A percentile compares a stretch with the other conserved stretches of the same genome.
These are phyloP conservation scores for Quaeritorhiza haematococci DNA, from an alignment of 371 early-diverging fungal species.

Conservation along the genomic window DNA sequence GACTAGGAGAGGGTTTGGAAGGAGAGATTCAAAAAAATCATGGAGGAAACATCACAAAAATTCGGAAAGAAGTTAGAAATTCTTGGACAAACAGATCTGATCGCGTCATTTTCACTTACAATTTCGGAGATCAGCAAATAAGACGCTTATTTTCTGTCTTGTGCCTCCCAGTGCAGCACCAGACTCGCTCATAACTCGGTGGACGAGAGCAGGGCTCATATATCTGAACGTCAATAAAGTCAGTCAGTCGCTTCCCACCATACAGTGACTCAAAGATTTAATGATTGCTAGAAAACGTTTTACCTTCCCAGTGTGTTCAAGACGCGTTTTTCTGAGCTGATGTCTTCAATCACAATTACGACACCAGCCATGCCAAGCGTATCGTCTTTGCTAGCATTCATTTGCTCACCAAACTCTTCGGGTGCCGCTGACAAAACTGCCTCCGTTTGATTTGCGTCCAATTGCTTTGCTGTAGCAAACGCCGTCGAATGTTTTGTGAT, in stretches of 20 bases:
- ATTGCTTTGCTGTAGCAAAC: too few relatives aligned
- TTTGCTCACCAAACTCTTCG: too few relatives aligned
- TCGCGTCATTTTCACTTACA: too few relatives aligned
- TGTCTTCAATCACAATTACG: constrained; percentile 32
- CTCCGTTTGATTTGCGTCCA: too few relatives aligned
- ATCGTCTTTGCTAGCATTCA: too few relatives aligned
- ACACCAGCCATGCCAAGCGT: constrained; percentile 15
- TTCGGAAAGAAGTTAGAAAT: too few relatives aligned
- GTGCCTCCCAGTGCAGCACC: constrained; percentile 19
- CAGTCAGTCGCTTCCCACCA: not conserved
- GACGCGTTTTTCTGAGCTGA: constrained; percentile 39
- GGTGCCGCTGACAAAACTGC: not conserved
- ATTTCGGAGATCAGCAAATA: constrained; percentile 24
- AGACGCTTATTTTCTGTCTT: constrained; percentile 11
- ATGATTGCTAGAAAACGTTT: too few relatives aligned
- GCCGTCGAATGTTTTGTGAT: too few relatives aligned
- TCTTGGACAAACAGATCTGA: too few relatives aligned
- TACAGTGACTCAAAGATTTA: not conserved
- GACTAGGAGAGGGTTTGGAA: constrained; percentile 14
- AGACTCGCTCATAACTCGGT: constrained; percentile 41
- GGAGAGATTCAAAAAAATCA: not conserved
- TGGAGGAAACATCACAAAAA: too few relatives aligned
- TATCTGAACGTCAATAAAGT: constrained; percentile 12
- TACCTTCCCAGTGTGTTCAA: constrained; percentile 38
- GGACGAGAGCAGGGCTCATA: constrained; percentile 41